Evolutionary conservation across 306 rosid species (phyloP), one percentile per base, ranked within the genome.

Genomic region (Quercus mongolica): DNA sequence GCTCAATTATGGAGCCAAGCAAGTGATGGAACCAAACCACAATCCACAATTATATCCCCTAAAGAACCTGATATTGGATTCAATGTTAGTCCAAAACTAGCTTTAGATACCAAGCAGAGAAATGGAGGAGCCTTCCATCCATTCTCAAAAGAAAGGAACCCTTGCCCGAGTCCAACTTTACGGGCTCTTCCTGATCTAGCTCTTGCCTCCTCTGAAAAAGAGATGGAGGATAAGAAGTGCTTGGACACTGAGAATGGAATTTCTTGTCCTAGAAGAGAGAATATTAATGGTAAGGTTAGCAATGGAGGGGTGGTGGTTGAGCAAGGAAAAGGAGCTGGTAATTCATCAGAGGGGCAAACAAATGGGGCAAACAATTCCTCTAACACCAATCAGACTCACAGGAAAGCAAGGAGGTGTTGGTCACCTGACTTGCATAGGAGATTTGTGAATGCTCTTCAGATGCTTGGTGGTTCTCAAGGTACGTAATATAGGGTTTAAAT

Each of bases 401-500:
- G 99, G 83, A 96, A 96, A 86, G 99, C 99, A 10, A 88, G 99
- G 79, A 86, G 99, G 82, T 96, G 97, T 56, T 96, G 99, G 99
- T 96, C 99, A 31, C 98, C 99, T 0, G 99, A 96, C 73, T 85
- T 96, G 92, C 99, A 96, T 87, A 85, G 98, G 33, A 58, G 94
- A 85, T 96, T 96, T 79, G 97, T 96, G n/a, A 90, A 86, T 85
- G 99, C 99, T 69, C 99, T 96, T 76, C 97, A 93, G 73, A 89
- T 93, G 91, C 99, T 96, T 41, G 99, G 99, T 69, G 99, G 98
- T 73, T 96, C 99, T 83, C 99, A 96, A 87, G 99, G 99, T 92
- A 87, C 98, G 99, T 92, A 86, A 13, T 28, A 41, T 8, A 65
- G 49, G 23, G 30, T 77, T 33, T 23, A 67, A 28, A 65, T 67